Evolutionary conservation across 495 filamentous ascomycete species (phyloP).

Genomic region (Schizothecium vesticola): DNA sequence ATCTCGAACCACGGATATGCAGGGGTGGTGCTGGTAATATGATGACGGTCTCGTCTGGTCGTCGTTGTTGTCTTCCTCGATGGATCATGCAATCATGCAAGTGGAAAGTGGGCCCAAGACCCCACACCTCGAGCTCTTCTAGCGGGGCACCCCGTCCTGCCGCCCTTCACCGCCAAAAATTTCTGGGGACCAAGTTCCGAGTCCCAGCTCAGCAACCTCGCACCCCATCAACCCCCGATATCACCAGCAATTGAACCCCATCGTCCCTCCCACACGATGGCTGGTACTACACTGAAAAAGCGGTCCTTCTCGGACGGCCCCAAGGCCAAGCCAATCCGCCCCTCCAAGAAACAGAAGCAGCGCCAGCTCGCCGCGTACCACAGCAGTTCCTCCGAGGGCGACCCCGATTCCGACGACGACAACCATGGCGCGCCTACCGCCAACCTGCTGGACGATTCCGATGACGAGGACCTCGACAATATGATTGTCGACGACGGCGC

Average conservation of each 20-base stretch:
- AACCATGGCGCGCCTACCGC: slow-evolving; percentile 56
- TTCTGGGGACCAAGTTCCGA: slow-evolving; percentile 21
- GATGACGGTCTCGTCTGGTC: background rate
- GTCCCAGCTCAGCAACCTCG: background rate
- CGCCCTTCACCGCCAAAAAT: slow-evolving; percentile 33
- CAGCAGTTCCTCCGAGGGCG: slow-evolving; percentile 60
- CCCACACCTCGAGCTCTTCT: background rate
- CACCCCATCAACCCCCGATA: background rate
- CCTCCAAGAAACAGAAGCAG: slow-evolving; percentile 67
- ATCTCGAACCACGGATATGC: background rate
- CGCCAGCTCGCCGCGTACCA: slow-evolving; percentile 65
- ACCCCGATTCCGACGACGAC: slow-evolving; percentile 33
- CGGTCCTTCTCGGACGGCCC: slow-evolving; percentile 44
- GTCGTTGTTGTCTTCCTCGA: background rate
- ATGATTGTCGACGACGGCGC: slow-evolving; percentile 40
- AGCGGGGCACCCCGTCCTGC: slow-evolving; percentile 13
- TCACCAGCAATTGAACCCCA: slow-evolving; percentile 7
- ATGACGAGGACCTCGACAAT: slow-evolving; percentile 51
- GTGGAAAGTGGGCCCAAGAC: background rate
- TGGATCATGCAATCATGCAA: background rate
- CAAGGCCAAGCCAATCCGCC: slow-evolving; percentile 48
- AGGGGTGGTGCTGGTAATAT: background rate
- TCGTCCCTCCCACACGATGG: slow-evolving; percentile 23
- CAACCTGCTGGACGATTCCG: slow-evolving; percentile 63
- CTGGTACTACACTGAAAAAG: slow-evolving; percentile 27